Evolutionary conservation across 768 basidiomycete genomes (phyloP).

Genomic region (Russula sp.): DNA sequence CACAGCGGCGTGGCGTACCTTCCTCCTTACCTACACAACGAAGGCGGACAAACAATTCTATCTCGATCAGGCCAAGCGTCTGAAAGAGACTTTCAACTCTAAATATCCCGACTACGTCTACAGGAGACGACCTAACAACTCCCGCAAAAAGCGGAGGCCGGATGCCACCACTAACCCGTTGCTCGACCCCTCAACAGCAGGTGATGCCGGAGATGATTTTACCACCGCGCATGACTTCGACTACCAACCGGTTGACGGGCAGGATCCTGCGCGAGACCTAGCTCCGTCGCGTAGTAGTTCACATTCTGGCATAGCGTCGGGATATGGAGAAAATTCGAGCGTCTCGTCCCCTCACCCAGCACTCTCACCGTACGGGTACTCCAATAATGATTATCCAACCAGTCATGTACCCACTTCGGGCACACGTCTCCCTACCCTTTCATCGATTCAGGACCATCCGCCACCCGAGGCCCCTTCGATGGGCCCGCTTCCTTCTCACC

Average conservation of each 20-base stretch:
- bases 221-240: constrained; percentile 26
- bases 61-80: constrained; percentile 75
- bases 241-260: constrained; percentile 38
- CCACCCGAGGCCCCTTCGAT: constrained; percentile 10
- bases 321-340: constrained; percentile 22
- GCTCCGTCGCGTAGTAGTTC: constrained; percentile 26
- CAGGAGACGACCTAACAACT: constrained; percentile 81
- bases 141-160: constrained; percentile 53
- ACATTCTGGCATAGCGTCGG: constrained; percentile 17
- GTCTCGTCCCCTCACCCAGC: constrained; percentile 19
- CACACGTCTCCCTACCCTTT: constrained; percentile 22
- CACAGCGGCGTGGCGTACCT: background rate
- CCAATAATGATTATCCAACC: constrained; percentile 19
- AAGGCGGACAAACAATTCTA: constrained; percentile 84
- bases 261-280: constrained; percentile 27
- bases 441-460: constrained; percentile 17
- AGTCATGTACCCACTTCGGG: constrained; percentile 18
- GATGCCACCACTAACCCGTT: constrained; percentile 32
- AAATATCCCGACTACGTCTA: constrained; percentile 91
- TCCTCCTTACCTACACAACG: constrained; percentile 10
- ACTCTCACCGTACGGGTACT: constrained; percentile 13
- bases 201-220: constrained; percentile 32
- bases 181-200: constrained; percentile 30
- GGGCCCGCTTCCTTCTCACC: constrained; percentile 13
- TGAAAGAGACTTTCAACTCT: constrained; percentile 81